Base-by-base conservation (phyloP, 2,329 filamentous ascomycete species). In the Trichoderma sp. region DNA sequence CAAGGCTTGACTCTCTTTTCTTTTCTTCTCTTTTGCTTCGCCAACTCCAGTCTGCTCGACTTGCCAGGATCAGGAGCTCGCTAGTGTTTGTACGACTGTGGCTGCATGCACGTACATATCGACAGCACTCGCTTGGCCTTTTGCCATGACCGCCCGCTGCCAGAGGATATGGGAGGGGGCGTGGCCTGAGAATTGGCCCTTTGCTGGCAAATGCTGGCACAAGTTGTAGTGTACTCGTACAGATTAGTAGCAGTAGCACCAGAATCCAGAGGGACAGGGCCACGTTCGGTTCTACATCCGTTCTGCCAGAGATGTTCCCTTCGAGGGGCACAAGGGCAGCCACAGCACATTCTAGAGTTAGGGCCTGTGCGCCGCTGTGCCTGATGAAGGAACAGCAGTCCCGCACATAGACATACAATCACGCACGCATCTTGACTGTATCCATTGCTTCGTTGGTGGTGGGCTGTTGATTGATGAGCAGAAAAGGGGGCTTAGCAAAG, bases 231-330 rank as follows among this genome's bases (percentile, higher is more conserved):
- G 59, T 33, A 33, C 35, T 38, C 35, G 27, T 62, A 6, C 16
- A 31, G 16, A 18, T 18, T 33, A n/a, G 56, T 9, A 3, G 24
- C 4, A 9, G 18, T n/a, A 33, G 59, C 59, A 33, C 45, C 71
- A 56, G 29, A 56, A 71, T n/a, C 50, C 73, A 71, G 65, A 75
- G 41, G n/a, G 24, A 21, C 63, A 35, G 76, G 63, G 69, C 76
- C 75, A 75, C 71, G 71, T 77, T 75, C 76, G 76, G 75, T 77
- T 53, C 71, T 71, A 69, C 71, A 74, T 66, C 76, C 76, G 74
- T 69, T 53, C 35, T 41, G 71, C 21, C 11, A 65, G 62, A 67
- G 50, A 29, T 21, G 18, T 53, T 41, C 63, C 50, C 45, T 53
- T 41, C 45, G 50, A 56, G 31, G 38, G 24, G 33, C 33, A 64